Base-by-base conservation (phyloP, 2,329 filamentous ascomycete genomes). In the Nothopassalora personata region DNA sequence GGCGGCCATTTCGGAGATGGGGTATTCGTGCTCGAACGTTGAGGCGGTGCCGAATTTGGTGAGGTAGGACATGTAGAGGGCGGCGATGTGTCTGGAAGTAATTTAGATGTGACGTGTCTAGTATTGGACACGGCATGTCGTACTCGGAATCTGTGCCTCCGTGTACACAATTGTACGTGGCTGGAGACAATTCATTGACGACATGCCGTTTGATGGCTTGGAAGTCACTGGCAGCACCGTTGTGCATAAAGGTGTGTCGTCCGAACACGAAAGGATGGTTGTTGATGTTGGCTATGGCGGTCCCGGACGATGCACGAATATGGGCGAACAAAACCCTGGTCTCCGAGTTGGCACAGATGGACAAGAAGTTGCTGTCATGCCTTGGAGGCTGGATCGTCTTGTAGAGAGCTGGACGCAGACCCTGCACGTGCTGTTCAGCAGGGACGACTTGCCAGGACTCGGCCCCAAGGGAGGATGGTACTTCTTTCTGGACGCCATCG, bases 241-340 rank as follows among this genome's bases (percentile, higher is more conserved):
- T 83, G 72, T 83, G 81, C 81, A 83, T 83, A 67, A 83, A 79
- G 8, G 74, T 73, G 61, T 82, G 79, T 39, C 80, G 72, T 13
- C 81, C 81, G 54, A 83, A 83, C 31, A 79, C 74, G 67, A 83
- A 83, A 5, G 81, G 81, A 60, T 83, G 81, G 48, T 78, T 80
- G 68, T 83, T 83, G 19, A 80, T 77, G 15, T 75, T 73, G 1
- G 78, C 75, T 28, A 82, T 78, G 1, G 77, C 72, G 5, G 75
- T 79, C 0, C 76, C 79, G 6, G 75, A 79, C 3, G 76, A 77
- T 9, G 80, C 80, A 8, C 81, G 76, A 58, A 83, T 82, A 64
- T 83, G 81, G 0, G 79, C 80, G 48, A 83, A 79, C 28, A 78
- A 72, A n/a, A 77, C 78, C 19, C 75, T 73, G 0, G 77, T 78